Evolutionary conservation across 1,284 basidiomycete genomes (phyloP), one percentile per base, ranked within the genome.

Genomic region (Pseudozyma thailandica): DNA sequence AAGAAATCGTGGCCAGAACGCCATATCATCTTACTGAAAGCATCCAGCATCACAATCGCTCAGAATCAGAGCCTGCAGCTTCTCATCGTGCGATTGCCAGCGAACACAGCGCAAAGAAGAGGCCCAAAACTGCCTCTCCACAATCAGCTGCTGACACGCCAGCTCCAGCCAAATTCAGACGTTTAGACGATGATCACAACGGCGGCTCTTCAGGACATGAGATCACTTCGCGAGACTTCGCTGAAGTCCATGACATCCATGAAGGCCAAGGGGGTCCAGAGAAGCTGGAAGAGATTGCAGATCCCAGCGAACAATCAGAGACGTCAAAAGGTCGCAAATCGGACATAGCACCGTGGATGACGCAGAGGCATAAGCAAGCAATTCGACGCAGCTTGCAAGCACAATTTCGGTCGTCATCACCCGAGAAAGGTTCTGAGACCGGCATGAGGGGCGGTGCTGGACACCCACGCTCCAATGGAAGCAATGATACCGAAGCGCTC

Each of bases 301-400:
- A n/a, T n/a, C n/a, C n/a, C n/a, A n/a, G n/a, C n/a, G n/a, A n/a
- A n/a, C n/a, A n/a, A n/a, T n/a, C n/a, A n/a, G n/a, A n/a, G n/a
- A n/a, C 37, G 9, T 25, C 39, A n/a, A 54, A 50, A 28, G 26
- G 43, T 20, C 15, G 27, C 41, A 54, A 65, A 18, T 65, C 62
- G 3, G 51, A 55, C 21, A 59, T 59, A 9, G 62, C 56, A 18
- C 56, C 56, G 0, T 59, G 62, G 56, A 59, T 59, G 62, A 65
- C 62, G 4, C 42, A 42, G 8, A 41, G 51, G 23, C 56, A 59
- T 16, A 65, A 59, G 26, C 23, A 20, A 8, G 55, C 51, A 18
- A 64, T 65, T 25, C 50, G 55, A 48, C 55, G 62, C 47, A 65
- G 55, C 13, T 47, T 58, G 18, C 50, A 48, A 7, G 27, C 54